Conservation (phyloP, 805 yeast species). For the Lipomyces starkeyi region DNA sequence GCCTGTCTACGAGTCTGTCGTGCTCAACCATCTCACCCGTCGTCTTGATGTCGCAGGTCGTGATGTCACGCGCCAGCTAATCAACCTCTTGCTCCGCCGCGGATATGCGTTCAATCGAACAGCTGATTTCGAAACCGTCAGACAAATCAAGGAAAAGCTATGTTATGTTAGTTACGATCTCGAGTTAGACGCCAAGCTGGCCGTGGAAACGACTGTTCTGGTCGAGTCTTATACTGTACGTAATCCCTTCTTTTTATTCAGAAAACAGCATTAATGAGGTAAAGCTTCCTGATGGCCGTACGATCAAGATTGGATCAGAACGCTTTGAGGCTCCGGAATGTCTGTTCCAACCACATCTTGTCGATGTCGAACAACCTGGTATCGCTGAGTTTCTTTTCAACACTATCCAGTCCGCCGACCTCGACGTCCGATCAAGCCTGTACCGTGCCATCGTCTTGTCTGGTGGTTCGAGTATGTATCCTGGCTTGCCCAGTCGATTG, state of each 20-base stretch:
- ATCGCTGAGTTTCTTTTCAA: conserved; percentile 91
- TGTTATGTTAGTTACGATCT: conserved; percentile 95
- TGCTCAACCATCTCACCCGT: conserved; percentile 89
- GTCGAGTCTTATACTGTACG: conserved; percentile 68
- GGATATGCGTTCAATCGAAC: conserved; percentile 98
- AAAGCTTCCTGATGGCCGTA: conserved; percentile 97
- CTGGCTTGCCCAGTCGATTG: conserved; percentile 93
- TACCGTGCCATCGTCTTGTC: conserved; percentile 92
- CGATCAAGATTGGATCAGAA: conserved; percentile 91
- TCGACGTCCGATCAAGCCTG: conserved; percentile 86
- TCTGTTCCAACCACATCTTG: conserved; percentile 92
- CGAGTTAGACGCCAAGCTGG: conserved; percentile 82
- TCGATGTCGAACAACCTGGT: conserved; percentile 96
- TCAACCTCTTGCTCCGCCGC: conserved; percentile 86
- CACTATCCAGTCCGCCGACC: conserved; percentile 92
- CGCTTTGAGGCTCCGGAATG: conserved; percentile 97
- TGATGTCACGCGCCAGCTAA: conserved; percentile 95
- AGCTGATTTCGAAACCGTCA: conserved; percentile 96
- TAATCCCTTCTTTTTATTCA: not conserved
- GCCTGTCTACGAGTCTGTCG: conserved; percentile 96
- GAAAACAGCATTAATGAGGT: not conserved
- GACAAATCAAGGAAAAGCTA: conserved; percentile 94
- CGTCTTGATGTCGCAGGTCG: conserved; percentile 97
- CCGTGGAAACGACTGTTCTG: conserved; percentile 93
- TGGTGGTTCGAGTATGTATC: conserved; percentile 99